Percentiles rank a stretch among this genome's conserved stretches.
Evolutionary conservation across 192 early-diverging fungal species (phyloP).

Genomic region (Globomyces pollinis-pini): DNA sequence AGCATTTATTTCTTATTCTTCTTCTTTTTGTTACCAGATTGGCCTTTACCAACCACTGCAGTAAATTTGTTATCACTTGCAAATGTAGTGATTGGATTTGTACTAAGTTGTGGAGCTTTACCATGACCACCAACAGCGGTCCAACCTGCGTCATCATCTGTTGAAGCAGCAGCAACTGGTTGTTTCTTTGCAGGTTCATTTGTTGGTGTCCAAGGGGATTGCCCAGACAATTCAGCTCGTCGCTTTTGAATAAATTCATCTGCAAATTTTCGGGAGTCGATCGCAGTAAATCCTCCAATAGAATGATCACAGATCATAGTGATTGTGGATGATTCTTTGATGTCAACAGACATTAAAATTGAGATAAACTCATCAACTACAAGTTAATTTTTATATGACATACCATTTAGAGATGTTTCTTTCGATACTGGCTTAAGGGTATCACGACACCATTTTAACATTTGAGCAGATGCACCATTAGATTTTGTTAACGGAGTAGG

Average conservation of each 20-base stretch:
- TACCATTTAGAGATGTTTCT: slow-evolving; percentile 36
- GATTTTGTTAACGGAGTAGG: neutral
- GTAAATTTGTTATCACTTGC: slow-evolving; percentile 34
- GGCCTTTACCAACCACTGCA: slow-evolving; percentile 13
- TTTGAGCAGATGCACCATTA: neutral
- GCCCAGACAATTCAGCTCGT: slow-evolving; percentile 30
- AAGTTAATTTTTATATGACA: neutral
- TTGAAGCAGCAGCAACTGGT: neutral
- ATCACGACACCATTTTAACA: slow-evolving; percentile 30
- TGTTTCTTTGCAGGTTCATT: too few species aligned
- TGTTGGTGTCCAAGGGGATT: too few species aligned
- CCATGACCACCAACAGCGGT: slow-evolving; percentile 8
- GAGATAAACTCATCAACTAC: slow-evolving; percentile 47
- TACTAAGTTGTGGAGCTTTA: neutral
- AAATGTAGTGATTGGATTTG: slow-evolving; percentile 10
- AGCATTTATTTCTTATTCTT: slow-evolving; percentile 12
- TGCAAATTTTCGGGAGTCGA: slow-evolving; percentile 50
- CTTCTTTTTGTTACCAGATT: too few species aligned
- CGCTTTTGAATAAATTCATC: slow-evolving; percentile 39
- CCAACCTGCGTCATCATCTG: slow-evolving; percentile 15
- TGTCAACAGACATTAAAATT: slow-evolving; percentile 37
- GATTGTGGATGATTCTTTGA: slow-evolving; percentile 32
- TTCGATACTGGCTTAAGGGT: slow-evolving; percentile 29
- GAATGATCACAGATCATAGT: slow-evolving; percentile 45
- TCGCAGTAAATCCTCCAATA: slow-evolving; percentile 44